Evolutionary conservation across 352 stramenopile species (phyloP).

Genomic region (Salisapilia sapeloensis): DNA sequence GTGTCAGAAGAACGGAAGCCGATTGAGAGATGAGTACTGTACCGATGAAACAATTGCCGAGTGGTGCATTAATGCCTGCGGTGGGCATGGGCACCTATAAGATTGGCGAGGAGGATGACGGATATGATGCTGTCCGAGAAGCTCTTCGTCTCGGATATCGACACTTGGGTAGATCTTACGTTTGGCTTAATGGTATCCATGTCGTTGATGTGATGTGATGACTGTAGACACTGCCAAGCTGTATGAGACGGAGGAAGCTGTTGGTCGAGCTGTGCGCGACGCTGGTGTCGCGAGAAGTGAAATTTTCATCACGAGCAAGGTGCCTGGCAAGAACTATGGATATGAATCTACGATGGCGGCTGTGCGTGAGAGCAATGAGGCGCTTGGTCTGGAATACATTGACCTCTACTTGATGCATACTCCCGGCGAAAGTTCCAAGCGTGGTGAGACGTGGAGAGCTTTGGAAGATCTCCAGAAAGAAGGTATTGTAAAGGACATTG

Average conservation of each 20-base stretch:
- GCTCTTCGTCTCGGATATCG: constrained; percentile 35
- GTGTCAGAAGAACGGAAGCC: too few species aligned
- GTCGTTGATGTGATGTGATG: too few species aligned
- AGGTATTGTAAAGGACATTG: constrained; percentile 26
- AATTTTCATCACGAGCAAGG: constrained; percentile 37
- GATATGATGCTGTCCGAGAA: constrained; percentile 7
- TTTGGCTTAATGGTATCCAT: too few species aligned
- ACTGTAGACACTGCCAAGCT: constrained; percentile 30
- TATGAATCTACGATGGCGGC: constrained; percentile 21
- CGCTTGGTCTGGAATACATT: constrained; percentile 22
- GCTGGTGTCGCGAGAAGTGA: constrained; percentile 18
- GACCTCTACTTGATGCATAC: constrained; percentile 27
- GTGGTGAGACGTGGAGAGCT: constrained; percentile 4
- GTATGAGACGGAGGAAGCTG: constrained; percentile 42
- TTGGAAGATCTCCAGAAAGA: constrained; percentile 1
- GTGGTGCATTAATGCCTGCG: constrained; percentile 6
- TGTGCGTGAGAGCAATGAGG: constrained; percentile 5
- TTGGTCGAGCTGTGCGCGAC: constrained; percentile 19
- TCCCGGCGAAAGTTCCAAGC: constrained; percentile 4
- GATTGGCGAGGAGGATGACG: constrained; percentile 5
- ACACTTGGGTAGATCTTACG: too few species aligned
- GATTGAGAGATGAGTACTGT: too few species aligned
- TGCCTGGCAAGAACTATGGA: constrained; percentile 18
- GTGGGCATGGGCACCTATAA: constrained; percentile 12
- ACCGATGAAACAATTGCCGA: constrained; percentile 6